These are phyloP conservation scores for Aureobasidium musti DNA, from an alignment of 2,329 filamentous ascomycete genomes.

Conservation along the genomic window DNA sequence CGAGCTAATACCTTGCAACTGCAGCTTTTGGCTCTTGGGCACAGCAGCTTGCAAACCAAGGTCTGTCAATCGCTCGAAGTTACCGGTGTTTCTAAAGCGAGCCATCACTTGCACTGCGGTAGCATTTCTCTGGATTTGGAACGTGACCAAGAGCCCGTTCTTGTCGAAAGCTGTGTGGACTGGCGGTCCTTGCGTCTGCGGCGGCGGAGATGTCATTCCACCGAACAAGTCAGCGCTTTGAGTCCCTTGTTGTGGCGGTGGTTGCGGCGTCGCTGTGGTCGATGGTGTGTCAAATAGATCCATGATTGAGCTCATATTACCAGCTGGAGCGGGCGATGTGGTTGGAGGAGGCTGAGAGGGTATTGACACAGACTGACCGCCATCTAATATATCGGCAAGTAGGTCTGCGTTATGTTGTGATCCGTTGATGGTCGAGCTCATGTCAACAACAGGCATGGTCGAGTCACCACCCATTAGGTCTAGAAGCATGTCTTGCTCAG, in stretches of 20 bases:
- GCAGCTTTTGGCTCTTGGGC: conserved; percentile 92
- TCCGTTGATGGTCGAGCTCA: conserved; percentile 58
- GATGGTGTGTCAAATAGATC: conserved; percentile 70
- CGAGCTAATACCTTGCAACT: conserved; percentile 85
- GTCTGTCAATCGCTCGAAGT: conserved; percentile 64
- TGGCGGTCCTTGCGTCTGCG: conserved; percentile 42
- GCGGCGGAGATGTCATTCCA: conserved; percentile 53
- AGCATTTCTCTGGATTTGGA: conserved; percentile 80
- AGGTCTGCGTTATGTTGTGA: conserved; percentile 78
- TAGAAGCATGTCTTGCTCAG: conserved; percentile 86
- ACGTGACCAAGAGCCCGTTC: conserved; percentile 77
- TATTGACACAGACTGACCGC: conserved; percentile 53
- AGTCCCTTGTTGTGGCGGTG: conserved; percentile 44
- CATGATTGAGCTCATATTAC: conserved; percentile 70
- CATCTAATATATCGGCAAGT: conserved; percentile 86
- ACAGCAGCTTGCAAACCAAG: conserved; percentile 93
- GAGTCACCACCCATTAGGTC: conserved; percentile 82
- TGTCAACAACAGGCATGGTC: conserved; percentile 61
- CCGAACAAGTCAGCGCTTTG: conserved; percentile 48
- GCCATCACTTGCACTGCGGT: conserved; percentile 80
- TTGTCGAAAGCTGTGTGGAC: conserved; percentile 79
- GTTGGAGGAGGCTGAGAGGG: conserved; percentile 50
- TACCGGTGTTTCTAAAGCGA: conserved; percentile 76
- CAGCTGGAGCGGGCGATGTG: conserved; percentile 34
- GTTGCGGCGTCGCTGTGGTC: conserved; percentile 47